Evolutionary conservation across 352 stramenopile species (phyloP).

Genomic region (Phytophthora capsici): DNA sequence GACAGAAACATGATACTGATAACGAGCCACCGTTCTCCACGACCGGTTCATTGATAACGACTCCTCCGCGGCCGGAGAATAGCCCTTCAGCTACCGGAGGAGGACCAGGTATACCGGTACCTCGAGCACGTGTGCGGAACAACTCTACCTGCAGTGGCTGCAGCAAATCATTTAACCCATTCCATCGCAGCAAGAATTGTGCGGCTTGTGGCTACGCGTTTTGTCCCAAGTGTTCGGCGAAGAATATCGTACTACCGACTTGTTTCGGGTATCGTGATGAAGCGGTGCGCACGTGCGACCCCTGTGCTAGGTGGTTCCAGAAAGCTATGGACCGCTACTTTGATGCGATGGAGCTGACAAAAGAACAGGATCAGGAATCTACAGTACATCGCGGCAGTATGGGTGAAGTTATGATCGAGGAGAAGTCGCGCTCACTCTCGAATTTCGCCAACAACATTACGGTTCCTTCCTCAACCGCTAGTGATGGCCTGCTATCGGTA

Average conservation of each 20-base stretch:
- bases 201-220: conserved; percentile 62
- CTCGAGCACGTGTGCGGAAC: conserved; percentile 39
- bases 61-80: conserved; percentile 11
- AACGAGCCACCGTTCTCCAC: conserved; percentile 18
- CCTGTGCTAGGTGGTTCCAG: conserved; percentile 71
- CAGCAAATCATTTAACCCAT: conserved; percentile 71
- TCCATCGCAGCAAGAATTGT: conserved; percentile 73
- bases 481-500: conserved; percentile 16
- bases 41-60: conserved; percentile 10
- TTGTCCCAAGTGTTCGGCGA: conserved; percentile 70
- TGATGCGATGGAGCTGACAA: conserved; percentile 57
- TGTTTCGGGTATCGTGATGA: conserved; percentile 65
- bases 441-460: conserved; percentile 13
- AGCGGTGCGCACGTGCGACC: conserved; percentile 61
- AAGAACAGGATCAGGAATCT: conserved; percentile 19
- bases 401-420: conserved; percentile 29
- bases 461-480: conserved; percentile 12
- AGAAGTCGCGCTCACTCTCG: conserved; percentile 19
- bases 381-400: conserved; percentile 13
- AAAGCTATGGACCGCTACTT: conserved; percentile 72
- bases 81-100: conserved; percentile 1
- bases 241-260: conserved; percentile 58
- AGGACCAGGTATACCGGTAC: conserved; percentile 45
- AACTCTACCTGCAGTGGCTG: conserved; percentile 58
- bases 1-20: conserved; percentile 33